Conservation (phyloP, 2,329 filamentous ascomycete species). For the Trichophyton equinum region DNA sequence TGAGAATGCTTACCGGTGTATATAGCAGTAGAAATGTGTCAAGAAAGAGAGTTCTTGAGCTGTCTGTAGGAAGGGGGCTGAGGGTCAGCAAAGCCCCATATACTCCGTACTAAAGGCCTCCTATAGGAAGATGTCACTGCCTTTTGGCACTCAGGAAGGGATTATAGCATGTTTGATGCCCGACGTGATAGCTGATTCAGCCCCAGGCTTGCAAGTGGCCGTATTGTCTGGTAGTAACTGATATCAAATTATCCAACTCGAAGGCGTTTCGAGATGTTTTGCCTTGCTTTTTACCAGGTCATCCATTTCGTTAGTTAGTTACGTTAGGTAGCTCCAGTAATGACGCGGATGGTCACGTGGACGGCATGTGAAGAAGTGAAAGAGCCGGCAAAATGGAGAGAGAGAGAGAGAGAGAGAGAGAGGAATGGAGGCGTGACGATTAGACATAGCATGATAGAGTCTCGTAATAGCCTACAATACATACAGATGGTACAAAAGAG, state of each 20-base stretch:
- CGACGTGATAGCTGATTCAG: not conserved
- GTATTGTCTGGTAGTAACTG: not conserved
- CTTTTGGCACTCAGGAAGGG: not conserved
- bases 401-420: not conserved
- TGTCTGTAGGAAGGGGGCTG: not conserved
- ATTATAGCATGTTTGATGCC: conserved; percentile 1
- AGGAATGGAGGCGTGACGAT: not conserved
- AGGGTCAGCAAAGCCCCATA: not conserved
- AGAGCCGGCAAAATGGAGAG: not conserved
- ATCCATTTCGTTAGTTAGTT: not conserved
- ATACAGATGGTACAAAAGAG: not conserved
- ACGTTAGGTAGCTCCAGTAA: not conserved
- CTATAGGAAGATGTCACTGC: not conserved
- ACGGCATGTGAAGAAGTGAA: not conserved
- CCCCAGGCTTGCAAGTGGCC: not conserved
- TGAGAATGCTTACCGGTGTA: not conserved
- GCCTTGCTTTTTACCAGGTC: not conserved
- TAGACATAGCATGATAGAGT: not conserved
- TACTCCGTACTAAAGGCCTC: not conserved
- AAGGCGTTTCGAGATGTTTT: not conserved
- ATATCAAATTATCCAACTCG: not conserved
- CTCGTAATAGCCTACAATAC: not conserved
- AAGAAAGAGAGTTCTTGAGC: not conserved
- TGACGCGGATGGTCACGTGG: not conserved
- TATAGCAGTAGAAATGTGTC: not conserved